Base-by-base conservation (phyloP, 192 early-diverging fungal species). In the Mortierella antarctica region DNA sequence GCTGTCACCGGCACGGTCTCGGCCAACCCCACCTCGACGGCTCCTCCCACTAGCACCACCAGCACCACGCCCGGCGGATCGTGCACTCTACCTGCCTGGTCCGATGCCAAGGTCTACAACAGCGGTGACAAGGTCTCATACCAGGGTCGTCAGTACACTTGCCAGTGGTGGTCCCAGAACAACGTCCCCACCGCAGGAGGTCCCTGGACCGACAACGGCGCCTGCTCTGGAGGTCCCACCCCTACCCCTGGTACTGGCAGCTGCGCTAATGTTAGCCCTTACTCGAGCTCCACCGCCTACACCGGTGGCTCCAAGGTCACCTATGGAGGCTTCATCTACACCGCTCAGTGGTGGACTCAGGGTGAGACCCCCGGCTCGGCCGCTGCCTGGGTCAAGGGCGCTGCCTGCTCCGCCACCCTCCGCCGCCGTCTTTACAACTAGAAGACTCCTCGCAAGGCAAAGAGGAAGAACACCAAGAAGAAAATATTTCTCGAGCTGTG, bases 341-440 rank as follows among this genome's bases (percentile, higher is more conserved):
- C 55, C 23, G 84, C 83, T 50, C 70, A 82, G 60, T 85, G 79
- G 77, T 87, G 84, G 84, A 83, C 82, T 62, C 70, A 73, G 62
- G 77, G 73, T 21, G 73, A 81, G 47, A 75, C 64, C 42, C 84
- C 82, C 21, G 71, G 82, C 23, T 21, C 73, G 45, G 50, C 62
- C 14, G 51, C 69, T n/a, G 82, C 65, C 48, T 86, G 85, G 85
- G 62, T 58, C 46, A 59, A 82, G 58, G 57, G 73, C 23, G 74
- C 82, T 65, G 56, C 83, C 49, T 84, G 83, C 73, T 14, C 62
- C 11, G 53, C 57, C 57, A 18, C 59, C 58, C 61, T 65, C 31
- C 82, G 71, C 65, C 74, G 67, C 45, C 82, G 82, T 51, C 67
- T 57, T 40, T 65, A 65, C 67, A 41, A 57, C 21, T 71, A 71